Evolutionary conservation across 768 basidiomycete species (phyloP), one percentile per base, ranked within the genome.

Genomic region (Termitomyces eurrhizus): DNA sequence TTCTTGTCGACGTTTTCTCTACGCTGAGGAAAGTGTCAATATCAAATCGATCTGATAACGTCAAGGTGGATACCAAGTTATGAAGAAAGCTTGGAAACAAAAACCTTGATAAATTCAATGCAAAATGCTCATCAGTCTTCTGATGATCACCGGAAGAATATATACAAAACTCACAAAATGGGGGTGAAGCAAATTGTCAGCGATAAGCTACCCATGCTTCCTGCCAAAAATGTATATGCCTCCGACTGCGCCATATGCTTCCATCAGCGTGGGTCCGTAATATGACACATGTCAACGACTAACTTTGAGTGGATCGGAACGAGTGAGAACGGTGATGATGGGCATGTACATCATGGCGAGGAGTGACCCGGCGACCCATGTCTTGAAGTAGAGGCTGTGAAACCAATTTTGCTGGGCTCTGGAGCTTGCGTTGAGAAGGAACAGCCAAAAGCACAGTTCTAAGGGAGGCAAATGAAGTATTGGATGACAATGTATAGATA

Each of bases 371-470:
- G 80, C 63, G 16, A 81, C 72, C 92, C 92, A 93, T 4, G 75
- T 75, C 70, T 82, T 89, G 79, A 92, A 93, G 66, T 92, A 90
- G 21, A 75, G 63, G 66, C 84, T 90, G 18, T 76, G 74, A 75
- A 93, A 93, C 92, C 92, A 94, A 66, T 90, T 81, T 67, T 83
- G 86, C 62, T 88, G 83, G 1, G 72, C 71, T 0, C 85, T 78
- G 21, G 45, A 24, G 13, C 81, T 77, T 3, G 88, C 77, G 58
- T 88, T 89, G 52, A 93, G 76, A 42, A 94, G 82, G 75, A 92
- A 94, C 9, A 93, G 74, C 92, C 92, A 93, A 69, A 94, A 94
- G 66, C 90, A 93, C 0, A 93, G 77, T 65, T 94, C 92, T 92
- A 59, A 8, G 29, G 29, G 29, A 29, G 4, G 4, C 29, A 29